Base-by-base conservation (phyloP, 1,139 yeast genomes). In the Starmera stellimalicola region DNA sequence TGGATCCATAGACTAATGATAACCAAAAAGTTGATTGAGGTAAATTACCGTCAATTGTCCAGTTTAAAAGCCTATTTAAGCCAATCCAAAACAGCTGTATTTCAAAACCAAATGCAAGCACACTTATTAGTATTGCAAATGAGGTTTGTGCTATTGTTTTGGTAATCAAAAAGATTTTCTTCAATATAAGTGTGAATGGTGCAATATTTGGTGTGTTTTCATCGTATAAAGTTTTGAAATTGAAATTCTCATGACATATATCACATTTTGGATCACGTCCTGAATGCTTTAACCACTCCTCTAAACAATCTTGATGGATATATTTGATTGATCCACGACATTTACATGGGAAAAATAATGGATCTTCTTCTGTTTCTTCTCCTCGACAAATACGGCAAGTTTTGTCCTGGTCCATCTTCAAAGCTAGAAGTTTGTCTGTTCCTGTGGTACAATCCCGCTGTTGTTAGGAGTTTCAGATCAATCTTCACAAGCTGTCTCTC, bases 351-450 rank as follows among this genome's bases (percentile, higher is more conserved):
- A 84, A 91, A 43, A 73, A 80, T 33, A 91, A 63, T 4, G 96
- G 96, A 43, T 84, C 91, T 2, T 70, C 73, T 0, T 60, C 62
- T 0, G 93, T 73, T n/a, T 75, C 91, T 49, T 85, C 97, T 32
- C 94, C 91, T 37, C 95, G 79, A 55, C 99, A 91, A 35, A 91
- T 88, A 41, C 98, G 79, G 57, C 99, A 93, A 2, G 77, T 67
- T 26, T 67, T 66, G 37, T 65, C 70, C n/a, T 18, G 10, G 6
- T 58, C 63, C 33, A 26, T n/a, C n/a, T n/a, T n/a, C n/a, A n/a
- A n/a, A n/a, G n/a, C n/a, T n/a, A n/a, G n/a, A n/a, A n/a, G n/a
- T n/a, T n/a, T n/a, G n/a, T n/a, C n/a, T n/a, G n/a, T n/a, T n/a
- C n/a, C n/a, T n/a, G n/a, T n/a, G n/a, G n/a, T n/a, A n/a, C n/a